Percentiles rank a stretch among this genome's conserved stretches.
Evolutionary conservation across 768 basidiomycete species (phyloP).

Genomic region (Trametes villosa): DNA sequence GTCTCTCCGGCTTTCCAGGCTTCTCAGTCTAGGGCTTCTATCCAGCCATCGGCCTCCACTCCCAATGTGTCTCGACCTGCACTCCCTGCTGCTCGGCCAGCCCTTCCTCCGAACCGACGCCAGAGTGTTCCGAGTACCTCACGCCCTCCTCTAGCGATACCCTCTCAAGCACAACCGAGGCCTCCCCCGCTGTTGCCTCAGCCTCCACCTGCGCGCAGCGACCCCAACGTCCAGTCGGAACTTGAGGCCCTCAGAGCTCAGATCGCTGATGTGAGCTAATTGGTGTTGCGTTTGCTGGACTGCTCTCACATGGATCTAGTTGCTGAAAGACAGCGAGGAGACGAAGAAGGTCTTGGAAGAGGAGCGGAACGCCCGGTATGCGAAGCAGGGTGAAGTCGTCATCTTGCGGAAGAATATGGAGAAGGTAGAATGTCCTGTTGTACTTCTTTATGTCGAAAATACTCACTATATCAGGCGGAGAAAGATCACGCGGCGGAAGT

Average conservation of each 20-base stretch:
- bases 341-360: slow-evolving; percentile 50
- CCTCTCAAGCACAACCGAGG: neutral
- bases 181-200: neutral
- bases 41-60: neutral
- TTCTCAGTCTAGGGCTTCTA: neutral
- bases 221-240: slow-evolving; percentile 10
- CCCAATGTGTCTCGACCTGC: neutral
- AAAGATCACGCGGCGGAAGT: slow-evolving; percentile 64
- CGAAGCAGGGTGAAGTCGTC: slow-evolving; percentile 73
- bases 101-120: neutral
- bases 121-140: neutral
- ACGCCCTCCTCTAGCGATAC: neutral
- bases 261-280: slow-evolving; percentile 51
- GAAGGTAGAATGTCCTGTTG: slow-evolving; percentile 52
- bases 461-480: slow-evolving; percentile 44
- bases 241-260: slow-evolving; percentile 33
- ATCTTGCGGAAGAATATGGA: slow-evolving; percentile 69
- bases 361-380: slow-evolving; percentile 53
- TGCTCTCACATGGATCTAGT: slow-evolving; percentile 40
- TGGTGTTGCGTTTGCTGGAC: neutral
- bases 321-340: slow-evolving; percentile 53
- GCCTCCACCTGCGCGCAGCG: slow-evolving; percentile 1
- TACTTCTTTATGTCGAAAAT: neutral
- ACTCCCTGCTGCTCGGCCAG: neutral
- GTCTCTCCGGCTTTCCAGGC: neutral